phyloP scores from a whole-genome alignment of 1,139 yeast species.

The Blastobotrys serpentis region DNA sequence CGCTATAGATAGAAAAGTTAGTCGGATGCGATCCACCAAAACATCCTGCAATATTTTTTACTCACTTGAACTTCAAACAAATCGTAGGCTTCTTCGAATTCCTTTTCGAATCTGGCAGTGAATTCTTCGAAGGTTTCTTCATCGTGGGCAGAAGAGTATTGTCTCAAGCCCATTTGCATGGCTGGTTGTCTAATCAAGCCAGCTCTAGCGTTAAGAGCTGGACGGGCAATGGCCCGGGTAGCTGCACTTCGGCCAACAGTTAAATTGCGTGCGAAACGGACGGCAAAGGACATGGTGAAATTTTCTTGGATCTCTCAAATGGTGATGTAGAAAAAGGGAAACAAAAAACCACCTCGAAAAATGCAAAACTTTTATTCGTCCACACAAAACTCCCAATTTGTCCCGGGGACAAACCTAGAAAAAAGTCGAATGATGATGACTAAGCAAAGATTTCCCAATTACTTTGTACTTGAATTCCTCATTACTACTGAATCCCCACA shows the following conservation, averaged over 20 bases:
- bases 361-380: constrained; percentile 11
- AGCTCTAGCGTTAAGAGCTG: constrained; percentile 8
- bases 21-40: too few relatives aligned
- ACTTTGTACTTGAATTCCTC: too few relatives aligned
- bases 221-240: constrained; percentile 14
- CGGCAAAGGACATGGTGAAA: constrained; percentile 9
- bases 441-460: too few relatives aligned
- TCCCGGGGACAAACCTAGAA: too few relatives aligned
- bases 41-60: not conserved
- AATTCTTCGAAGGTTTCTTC: constrained; percentile 95
- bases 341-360: constrained; percentile 8
- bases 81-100: constrained; percentile 97
- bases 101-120: constrained; percentile 88
- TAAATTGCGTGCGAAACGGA: constrained; percentile 14
- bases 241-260: constrained; percentile 13
- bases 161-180: constrained; percentile 44
- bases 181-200: constrained; percentile 8
- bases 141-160: constrained; percentile 61
- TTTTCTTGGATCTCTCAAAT: not conserved
- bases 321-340: constrained; percentile 3
- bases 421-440: constrained; percentile 2
- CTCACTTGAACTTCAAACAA: constrained; percentile 83
- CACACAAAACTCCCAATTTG: not conserved
- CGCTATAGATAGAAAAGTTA: constrained; percentile 44
- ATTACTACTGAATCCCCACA: too few relatives aligned